Base-by-base conservation (phyloP, 2,329 filamentous ascomycete genomes). In the Pyricularia grisea region DNA sequence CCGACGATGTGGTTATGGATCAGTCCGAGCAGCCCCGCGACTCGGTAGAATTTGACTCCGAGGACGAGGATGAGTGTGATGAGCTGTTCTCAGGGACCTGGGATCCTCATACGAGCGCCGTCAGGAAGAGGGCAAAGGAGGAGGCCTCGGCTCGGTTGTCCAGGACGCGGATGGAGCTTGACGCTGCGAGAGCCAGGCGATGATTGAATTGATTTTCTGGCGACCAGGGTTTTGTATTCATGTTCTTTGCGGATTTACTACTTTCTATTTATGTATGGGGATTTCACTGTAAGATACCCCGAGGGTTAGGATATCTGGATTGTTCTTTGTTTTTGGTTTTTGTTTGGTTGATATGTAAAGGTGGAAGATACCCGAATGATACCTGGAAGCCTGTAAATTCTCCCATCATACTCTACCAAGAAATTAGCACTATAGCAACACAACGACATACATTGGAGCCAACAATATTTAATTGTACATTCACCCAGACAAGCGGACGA, bases 11-110 rank as follows among this genome's bases (percentile, higher is more conserved):
- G 20, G 14, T 63, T 61, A 30, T 63, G 70, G 25, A 73, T 4
- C 61, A 70, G 20, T 69, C 69, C 3, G 71, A 68, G 60, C 68
- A 10, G 68, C 69, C 14, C 72, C 73, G 17, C 73, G 74, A 23
- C 68, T 27, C 72, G 60, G 66, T 88, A 20, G 79, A 82, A 60
- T 89, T 90, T 72, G 86, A 90, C 78, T 88, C 86, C 27, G 85
- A 86, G 10, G 86, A 90, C 71, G 87, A 89, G 70, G 87, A 90
- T 58, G 88, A 90, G 74, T 89, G 88, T 68, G 88, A 90, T 69
- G 88, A 90, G 63, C 78, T 90, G 42, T 90, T 90, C 76, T 79
- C 83, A 0, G 88, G 88, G 0, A 81, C 80, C 4, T 90, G 88
- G 88, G 83, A 89, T 73, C 78, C 85, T 2, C 81, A 83, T 28